Base-by-base conservation (phyloP, 805 yeast genomes). In the Zygoascus flipseniorum region DNA sequence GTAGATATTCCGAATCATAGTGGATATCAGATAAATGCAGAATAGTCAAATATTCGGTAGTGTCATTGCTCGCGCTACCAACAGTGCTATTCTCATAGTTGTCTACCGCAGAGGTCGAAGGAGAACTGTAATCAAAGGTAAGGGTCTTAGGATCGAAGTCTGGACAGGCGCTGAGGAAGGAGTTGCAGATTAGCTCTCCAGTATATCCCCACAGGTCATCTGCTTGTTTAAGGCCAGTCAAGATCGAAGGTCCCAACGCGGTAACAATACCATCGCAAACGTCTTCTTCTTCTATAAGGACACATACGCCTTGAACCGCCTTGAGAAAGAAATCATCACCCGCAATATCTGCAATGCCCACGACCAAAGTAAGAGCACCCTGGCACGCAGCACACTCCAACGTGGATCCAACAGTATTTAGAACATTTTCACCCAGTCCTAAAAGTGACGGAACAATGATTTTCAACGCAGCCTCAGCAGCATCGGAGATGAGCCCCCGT, bases 361-460 rank as follows among this genome's bases (percentile, higher is more conserved):
- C 31, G 19, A 37, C 43, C 9, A 41, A 19, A 16, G 20, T 18
- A 9, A 35, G 18, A 37, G 51, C 39, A 13, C 20, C 44, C 23
- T 48, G 51, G 44, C 51, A 48, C 5, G 35, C 43, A 20, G 26
- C 44, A 37, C 51, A 48, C 26, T 48, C 51, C 19, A 48, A 23
- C 3, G 51, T 48, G 19, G 26, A 20, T 18, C 51, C 51, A 9
- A 35, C 51, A n/a, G 51, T 41, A 23, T 48, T 41, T 8, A 48
- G 26, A 18, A 48, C 32, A 14, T 37, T 48, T 6, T 37, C 43
- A 11, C 37, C 32, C 2, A 48, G 32, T n/a, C 42, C 43, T 14
- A 48, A 20, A 8, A 48, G 13, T 18, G 42, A 18, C 5, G 51
- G 51, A 26, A 48, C 37, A 14, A 32, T 31, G 31, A 48, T 19